Conservation (phyloP, 1,284 basidiomycete genomes). For the Hemileia vastatrix region DNA sequence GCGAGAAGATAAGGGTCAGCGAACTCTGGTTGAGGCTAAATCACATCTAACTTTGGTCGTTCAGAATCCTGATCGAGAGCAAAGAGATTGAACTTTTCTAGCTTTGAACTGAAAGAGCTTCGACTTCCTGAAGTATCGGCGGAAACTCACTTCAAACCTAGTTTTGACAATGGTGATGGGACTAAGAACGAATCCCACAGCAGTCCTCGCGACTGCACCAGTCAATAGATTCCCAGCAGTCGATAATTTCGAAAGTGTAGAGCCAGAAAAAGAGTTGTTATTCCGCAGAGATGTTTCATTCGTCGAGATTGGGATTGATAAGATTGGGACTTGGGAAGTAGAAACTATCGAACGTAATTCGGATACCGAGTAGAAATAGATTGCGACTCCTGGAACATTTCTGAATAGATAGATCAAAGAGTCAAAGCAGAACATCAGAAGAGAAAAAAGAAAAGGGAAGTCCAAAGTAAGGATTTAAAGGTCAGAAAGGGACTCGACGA, state of each 20-base stretch:
- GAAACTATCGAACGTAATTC: slow-evolving; percentile 62
- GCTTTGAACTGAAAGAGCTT: no score
- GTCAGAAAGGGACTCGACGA: neutral
- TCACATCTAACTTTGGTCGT: no score
- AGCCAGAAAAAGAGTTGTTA: no score
- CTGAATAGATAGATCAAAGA: no score
- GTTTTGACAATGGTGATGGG: slow-evolving; percentile 93
- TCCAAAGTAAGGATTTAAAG: neutral
- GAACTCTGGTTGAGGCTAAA: no score
- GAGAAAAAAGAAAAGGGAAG: no score
- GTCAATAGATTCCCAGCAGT: slow-evolving; percentile 76
- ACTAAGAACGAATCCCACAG: slow-evolving; percentile 78
- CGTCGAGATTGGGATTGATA: neutral
- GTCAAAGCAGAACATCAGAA: no score
- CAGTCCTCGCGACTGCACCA: slow-evolving; percentile 73
- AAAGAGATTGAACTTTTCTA: no score
- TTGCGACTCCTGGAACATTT: slow-evolving; percentile 82
- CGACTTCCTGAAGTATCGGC: no score
- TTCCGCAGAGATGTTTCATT: slow-evolving; percentile 11
- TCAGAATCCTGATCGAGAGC: no score
- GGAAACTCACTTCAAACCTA: slow-evolving; percentile 77
- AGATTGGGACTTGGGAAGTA: slow-evolving; percentile 26
- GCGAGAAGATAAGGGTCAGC: no score
- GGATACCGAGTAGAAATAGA: slow-evolving; percentile 79
- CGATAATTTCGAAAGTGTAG: slow-evolving; percentile 63